Conservation (phyloP, 805 yeast genomes). For the Myxozyma udenii region DNA sequence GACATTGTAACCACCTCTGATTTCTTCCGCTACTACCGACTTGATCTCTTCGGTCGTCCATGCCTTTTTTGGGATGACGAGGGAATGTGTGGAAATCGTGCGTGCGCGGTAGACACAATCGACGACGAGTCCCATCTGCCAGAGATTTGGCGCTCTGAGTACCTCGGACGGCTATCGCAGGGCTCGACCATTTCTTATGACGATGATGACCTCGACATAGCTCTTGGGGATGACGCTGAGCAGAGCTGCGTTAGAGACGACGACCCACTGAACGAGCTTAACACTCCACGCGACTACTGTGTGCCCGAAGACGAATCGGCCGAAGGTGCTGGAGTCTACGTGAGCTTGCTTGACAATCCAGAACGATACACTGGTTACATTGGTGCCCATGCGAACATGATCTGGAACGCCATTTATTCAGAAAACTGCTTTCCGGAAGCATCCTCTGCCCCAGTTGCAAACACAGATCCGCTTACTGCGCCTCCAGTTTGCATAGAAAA, state of each 20-base stretch:
- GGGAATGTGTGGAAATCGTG: constrained; percentile 77
- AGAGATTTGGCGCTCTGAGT: constrained; percentile 70
- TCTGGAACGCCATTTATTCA: constrained; percentile 88
- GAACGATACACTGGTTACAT: constrained; percentile 96
- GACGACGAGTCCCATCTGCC: constrained; percentile 70
- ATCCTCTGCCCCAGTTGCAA: constrained; percentile 4
- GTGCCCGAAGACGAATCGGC: constrained; percentile 42
- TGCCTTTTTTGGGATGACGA: constrained; percentile 85
- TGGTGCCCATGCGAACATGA: constrained; percentile 85
- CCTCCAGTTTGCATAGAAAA: constrained; percentile 72
- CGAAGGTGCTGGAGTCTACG: constrained; percentile 56
- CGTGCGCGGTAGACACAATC: constrained; percentile 85
- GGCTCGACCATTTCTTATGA: constrained; percentile 36
- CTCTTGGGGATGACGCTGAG: constrained; percentile 37
- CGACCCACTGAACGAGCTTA: constrained; percentile 43
- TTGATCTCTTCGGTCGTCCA: constrained; percentile 63
- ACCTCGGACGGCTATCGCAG: constrained; percentile 50
- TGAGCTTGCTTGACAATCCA: constrained; percentile 82
- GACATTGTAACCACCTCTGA: constrained; percentile 60
- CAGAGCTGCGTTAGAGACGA: constrained; percentile 31
- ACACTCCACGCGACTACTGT: constrained; percentile 47
- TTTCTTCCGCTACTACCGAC: constrained; percentile 82
- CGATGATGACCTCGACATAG: constrained; percentile 41
- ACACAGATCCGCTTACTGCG: constrained; percentile 33
- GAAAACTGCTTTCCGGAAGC: constrained; percentile 75